Evolutionary conservation across 192 early-diverging fungal genomes (phyloP).

Genomic region (Oehlia diaphana): DNA sequence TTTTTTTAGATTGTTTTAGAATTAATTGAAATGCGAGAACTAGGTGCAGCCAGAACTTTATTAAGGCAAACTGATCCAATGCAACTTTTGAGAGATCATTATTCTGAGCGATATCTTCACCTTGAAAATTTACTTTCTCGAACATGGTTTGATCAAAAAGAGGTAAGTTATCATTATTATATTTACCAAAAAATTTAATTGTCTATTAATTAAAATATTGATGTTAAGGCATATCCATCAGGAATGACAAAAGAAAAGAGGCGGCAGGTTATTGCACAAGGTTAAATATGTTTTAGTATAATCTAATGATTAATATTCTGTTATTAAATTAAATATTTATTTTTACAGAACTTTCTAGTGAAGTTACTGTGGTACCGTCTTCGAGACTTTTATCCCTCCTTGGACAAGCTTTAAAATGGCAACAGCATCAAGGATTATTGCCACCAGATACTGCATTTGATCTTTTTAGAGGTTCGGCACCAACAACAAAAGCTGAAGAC

Average conservation of each 20-base stretch:
- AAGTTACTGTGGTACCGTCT: constrained; percentile 75
- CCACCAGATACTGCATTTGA: constrained; percentile 71
- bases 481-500: constrained; percentile 62
- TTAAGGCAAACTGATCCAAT: constrained; percentile 91
- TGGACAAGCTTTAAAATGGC: constrained; percentile 88
- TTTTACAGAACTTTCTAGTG: constrained; percentile 45
- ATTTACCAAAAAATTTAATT: neutral
- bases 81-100: constrained; percentile 71
- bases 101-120: constrained; percentile 80
- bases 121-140: constrained; percentile 78
- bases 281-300: constrained; percentile 30
- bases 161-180: constrained; percentile 36
- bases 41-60: constrained; percentile 78
- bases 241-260: constrained; percentile 69
- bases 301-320: neutral
- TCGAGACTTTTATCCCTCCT: constrained; percentile 82
- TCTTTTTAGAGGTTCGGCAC: constrained; percentile 74
- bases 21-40: constrained; percentile 79
- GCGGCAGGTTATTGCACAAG: constrained; percentile 73
- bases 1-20: constrained; percentile 76
- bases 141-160: constrained; percentile 70
- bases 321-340: neutral
- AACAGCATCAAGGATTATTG: constrained; percentile 77
- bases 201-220: neutral
- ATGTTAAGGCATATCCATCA: constrained; percentile 57